These are phyloP conservation scores for Nyssa sinensis DNA, from an alignment of 148 eudicot genomes.

Conservation along the genomic window DNA sequence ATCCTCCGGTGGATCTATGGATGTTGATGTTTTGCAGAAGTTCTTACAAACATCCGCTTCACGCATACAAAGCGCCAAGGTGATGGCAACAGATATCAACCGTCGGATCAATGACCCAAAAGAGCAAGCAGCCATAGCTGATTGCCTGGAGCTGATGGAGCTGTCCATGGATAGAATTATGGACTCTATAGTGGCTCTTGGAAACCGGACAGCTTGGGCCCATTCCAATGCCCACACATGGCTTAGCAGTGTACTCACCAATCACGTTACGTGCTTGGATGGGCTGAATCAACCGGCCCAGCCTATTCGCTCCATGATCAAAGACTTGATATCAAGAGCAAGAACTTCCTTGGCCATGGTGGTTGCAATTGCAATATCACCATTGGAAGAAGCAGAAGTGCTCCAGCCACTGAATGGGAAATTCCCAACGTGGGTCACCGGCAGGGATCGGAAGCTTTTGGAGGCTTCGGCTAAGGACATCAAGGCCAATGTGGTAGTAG, in stretches of 20 bases:
- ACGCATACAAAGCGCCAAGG: not conserved
- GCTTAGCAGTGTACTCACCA: constrained; percentile 39
- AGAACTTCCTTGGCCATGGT: constrained; percentile 26
- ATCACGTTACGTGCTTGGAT: constrained; percentile 38
- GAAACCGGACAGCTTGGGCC: not conserved
- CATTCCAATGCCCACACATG: constrained; percentile 27
- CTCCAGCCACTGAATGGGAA: not conserved
- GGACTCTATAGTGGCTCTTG: constrained; percentile 22
- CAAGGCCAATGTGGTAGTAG: not conserved
- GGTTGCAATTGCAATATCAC: no score
- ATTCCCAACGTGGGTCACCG: no score
- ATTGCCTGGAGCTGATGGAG: constrained; percentile 31
- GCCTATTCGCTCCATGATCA: no score
- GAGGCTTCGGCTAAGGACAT: no score
- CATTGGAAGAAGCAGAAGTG: not conserved
- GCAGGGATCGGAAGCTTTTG: no score
- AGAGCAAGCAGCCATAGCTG: constrained; percentile 20
- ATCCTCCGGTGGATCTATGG: no score
- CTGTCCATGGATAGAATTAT: constrained; percentile 20
- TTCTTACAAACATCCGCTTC: constrained; percentile 1
- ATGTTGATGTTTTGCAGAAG: no score
- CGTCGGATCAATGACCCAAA: no score
- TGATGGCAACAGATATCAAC: not conserved
- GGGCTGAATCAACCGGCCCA: no score
- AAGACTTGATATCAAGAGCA: constrained; percentile 27